Conservation (phyloP, 495 filamentous ascomycete species). For the Halenospora varia region DNA sequence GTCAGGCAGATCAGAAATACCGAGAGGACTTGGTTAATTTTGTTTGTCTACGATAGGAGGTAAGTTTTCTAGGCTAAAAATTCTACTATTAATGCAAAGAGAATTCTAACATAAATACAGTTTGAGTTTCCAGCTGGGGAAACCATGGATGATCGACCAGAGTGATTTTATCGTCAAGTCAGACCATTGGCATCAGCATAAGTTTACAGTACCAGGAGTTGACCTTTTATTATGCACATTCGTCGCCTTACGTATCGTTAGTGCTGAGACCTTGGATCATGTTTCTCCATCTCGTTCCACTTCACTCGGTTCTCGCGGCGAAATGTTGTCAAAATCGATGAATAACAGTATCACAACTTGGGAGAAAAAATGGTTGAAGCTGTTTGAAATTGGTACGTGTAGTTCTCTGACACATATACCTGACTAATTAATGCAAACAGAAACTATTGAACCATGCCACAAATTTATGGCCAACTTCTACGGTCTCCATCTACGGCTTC, state of each 20-base stretch:
- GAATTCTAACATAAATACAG: conserved; percentile 8
- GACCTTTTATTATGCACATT: conserved; percentile 22
- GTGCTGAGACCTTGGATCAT: conserved; percentile 18
- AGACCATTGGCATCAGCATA: conserved; percentile 17
- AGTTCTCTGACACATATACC: too few relatives aligned
- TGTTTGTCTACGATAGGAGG: conserved; percentile 30
- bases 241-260: conserved; percentile 22
- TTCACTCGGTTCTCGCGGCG: neutral
- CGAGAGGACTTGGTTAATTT: conserved; percentile 25
- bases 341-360: conserved; percentile 13
- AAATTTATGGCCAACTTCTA: conserved; percentile 24
- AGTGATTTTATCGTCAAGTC: conserved; percentile 18
- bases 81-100: too few relatives aligned
- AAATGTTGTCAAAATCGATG: neutral
- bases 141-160: conserved; percentile 29
- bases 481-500: conserved; percentile 23
- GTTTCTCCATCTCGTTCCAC: neutral
- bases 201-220: conserved; percentile 6
- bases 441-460: conserved; percentile 11
- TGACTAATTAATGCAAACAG: too few relatives aligned
- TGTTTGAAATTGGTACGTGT: conserved; percentile 6
- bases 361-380: conserved; percentile 18
- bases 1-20: conserved; percentile 18
- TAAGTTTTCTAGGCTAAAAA: too few relatives aligned
- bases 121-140: conserved; percentile 25